Percentiles rank a stretch among this genome's conserved stretches.
Evolutionary conservation across 2,329 filamentous ascomycete species (phyloP).

Genomic region (Phoma sp.): DNA sequence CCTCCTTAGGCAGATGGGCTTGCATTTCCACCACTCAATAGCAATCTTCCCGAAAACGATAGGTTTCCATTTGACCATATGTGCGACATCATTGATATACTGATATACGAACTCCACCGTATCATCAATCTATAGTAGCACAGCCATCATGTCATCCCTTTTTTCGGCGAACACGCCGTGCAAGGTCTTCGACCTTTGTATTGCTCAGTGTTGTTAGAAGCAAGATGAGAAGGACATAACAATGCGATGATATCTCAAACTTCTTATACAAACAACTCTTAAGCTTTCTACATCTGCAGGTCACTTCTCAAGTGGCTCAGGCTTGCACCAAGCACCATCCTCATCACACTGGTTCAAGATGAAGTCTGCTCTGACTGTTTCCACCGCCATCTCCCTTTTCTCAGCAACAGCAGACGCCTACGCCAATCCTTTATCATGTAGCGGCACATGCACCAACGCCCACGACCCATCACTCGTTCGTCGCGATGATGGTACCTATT

Average conservation of each 20-base stretch:
- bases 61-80: neutral
- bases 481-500: slow-evolving; percentile 58
- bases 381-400: neutral
- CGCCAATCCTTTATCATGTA: slow-evolving; percentile 47
- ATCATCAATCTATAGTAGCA: neutral
- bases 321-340: no score
- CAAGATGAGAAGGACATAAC: neutral
- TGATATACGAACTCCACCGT: neutral
- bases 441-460: slow-evolving; percentile 50
- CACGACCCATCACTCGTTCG: slow-evolving; percentile 59
- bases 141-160: neutral
- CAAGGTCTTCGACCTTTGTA: neutral
- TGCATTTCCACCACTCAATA: slow-evolving; percentile 14
- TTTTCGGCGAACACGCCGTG: slow-evolving; percentile 9
- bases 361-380: slow-evolving; percentile 5
- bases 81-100: neutral
- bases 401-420: slow-evolving; percentile 35
- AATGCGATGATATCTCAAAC: neutral
- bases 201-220: neutral
- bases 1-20: neutral
- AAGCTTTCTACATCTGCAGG: neutral
- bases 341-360: neutral
- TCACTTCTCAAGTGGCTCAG: neutral
- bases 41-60: neutral
- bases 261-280: neutral